Evolutionary conservation across 2,329 filamentous ascomycete species (phyloP), one percentile per base, ranked within the genome.

Genomic region (Gliomastix tumulicola): DNA sequence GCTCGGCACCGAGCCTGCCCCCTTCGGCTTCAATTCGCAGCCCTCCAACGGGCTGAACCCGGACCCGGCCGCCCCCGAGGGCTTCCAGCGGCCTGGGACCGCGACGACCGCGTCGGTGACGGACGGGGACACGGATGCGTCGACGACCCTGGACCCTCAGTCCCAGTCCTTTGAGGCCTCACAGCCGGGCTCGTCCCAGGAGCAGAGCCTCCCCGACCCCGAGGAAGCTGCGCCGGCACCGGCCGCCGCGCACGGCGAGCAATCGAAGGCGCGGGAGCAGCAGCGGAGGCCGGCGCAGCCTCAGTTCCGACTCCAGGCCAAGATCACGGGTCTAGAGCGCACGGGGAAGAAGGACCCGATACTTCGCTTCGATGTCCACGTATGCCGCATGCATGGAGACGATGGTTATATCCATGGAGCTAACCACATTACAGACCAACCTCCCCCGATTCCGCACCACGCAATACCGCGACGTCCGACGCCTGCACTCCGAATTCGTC

Each of bases 371-470:
- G 92, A 98, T 63, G 88, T 97, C 44, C 88, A 98, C 63, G 92
- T 97, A 80, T 19, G 32, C 9, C 17, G n/a, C n/a, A 7, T 25
- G 13, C n/a, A n/a, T n/a, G n/a, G n/a, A n/a, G n/a, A 13, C 9
- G 12, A 33, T 10, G 20, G 11, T 27, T 17, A 28, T 19, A 4
- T 18, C 37, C 17, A 22, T n/a, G n/a, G n/a, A n/a, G 25, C 41
- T 42, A 23, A 44, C 21, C 15, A 42, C 25, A 34, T 12, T 28
- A 4, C 39, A 98, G 92, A 98, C 92, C 46, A 98, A 98, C 63
- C 83, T 98, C n/a, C 89, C 90, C 36, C 90, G 90, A 49, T 98
- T 96, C 62, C 80, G 92, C 50, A 98, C 92, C 1, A 98, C 92
- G 6, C 92, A 98, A 60, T 98, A 96, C 65, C 88, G 92, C 54